A percentile compares a stretch with the other conserved stretches of the same genome.
phyloP scores from a whole-genome alignment of 73 alveolate species.

The Paramecium tetraurelia region DNA sequence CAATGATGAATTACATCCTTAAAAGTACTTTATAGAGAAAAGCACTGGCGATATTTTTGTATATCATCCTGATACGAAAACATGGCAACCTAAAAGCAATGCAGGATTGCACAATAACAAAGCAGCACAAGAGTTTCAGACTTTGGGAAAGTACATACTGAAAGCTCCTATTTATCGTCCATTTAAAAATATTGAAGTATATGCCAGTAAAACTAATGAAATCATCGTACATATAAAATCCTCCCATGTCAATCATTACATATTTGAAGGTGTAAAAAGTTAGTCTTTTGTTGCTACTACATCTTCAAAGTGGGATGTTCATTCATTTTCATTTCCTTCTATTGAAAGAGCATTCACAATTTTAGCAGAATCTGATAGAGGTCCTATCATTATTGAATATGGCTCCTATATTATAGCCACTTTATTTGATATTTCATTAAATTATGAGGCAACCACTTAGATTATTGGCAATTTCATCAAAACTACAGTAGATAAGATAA shows the following conservation, averaged over 20 bases:
- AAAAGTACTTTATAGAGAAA: constrained; percentile 24
- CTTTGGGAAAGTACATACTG: constrained; percentile 5
- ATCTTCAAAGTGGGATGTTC: constrained; percentile 45
- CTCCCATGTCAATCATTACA: not conserved
- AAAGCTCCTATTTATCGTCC: constrained; percentile 48
- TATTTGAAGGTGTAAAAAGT: not conserved
- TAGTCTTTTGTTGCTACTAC: not conserved
- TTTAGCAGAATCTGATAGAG: constrained; percentile 47
- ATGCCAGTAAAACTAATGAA: constrained; percentile 37
- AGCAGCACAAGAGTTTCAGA: constrained; percentile 49
- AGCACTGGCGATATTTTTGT: constrained; percentile 35
- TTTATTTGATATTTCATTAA: not conserved
- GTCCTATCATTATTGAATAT: constrained; percentile 36
- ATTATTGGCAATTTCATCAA: not conserved
- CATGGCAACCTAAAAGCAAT: constrained; percentile 39
- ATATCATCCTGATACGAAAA: constrained; percentile 13
- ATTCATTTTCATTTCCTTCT: constrained; percentile 29
- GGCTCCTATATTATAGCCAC: constrained; percentile 34
- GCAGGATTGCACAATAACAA: constrained; percentile 37
- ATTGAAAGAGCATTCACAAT: constrained; percentile 32
- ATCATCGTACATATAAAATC: not conserved
- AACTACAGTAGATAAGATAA: constrained; percentile 10
- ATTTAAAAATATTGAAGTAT: constrained; percentile 2
- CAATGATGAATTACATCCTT: not conserved
- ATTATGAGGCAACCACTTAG: not conserved